phyloP scores from a whole-genome alignment of 73 alveolate species.

The Tetrahymena borealis region DNA sequence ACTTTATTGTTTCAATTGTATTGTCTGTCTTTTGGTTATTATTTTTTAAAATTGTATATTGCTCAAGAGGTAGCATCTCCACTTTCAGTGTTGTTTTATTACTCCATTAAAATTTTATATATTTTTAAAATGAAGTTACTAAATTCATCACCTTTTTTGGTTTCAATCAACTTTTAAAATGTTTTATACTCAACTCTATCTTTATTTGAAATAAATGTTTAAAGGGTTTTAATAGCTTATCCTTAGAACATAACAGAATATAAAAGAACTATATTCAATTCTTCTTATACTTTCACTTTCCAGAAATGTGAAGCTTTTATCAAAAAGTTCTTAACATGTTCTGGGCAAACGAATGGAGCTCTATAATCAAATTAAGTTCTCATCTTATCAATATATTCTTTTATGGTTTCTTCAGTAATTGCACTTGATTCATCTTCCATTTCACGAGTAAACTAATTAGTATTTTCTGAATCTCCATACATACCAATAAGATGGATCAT shows the following conservation, averaged over 20 bases:
- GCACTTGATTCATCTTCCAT: background rate
- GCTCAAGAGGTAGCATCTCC: background rate
- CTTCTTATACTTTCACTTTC: background rate
- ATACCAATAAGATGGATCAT: background rate
- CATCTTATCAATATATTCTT: background rate
- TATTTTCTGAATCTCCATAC: background rate
- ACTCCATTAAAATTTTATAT: background rate
- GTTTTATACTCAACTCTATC: background rate
- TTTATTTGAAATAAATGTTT: background rate
- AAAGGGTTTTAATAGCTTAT: background rate
- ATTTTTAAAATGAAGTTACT: background rate
- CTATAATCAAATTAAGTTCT: background rate
- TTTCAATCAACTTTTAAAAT: background rate
- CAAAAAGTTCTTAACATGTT: background rate
- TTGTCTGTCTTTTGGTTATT: background rate
- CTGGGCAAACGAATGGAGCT: background rate
- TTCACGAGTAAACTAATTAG: background rate
- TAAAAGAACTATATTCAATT: background rate
- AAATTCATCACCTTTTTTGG: background rate
- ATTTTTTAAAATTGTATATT: background rate
- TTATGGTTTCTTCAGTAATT: background rate
- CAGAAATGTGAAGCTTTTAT: background rate
- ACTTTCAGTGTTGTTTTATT: background rate
- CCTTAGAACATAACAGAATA: background rate
- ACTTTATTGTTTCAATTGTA: background rate